A percentile compares a stretch with the other conserved stretches of the same genome.
phyloP scores from a whole-genome alignment of 805 yeast species.

The Yarrowia sp. region DNA sequence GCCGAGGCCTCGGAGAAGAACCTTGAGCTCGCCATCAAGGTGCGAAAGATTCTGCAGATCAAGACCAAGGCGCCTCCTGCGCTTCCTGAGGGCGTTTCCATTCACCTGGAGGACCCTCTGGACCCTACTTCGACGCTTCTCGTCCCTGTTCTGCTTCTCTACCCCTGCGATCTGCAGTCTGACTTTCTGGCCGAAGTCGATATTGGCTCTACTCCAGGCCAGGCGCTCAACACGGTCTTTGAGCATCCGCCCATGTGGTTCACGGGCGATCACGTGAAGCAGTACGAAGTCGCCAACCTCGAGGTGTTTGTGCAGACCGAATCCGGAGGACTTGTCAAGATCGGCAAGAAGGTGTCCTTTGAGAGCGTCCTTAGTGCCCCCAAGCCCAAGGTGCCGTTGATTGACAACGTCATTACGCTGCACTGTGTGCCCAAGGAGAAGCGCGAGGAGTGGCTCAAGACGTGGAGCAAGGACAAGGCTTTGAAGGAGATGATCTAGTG shows the following conservation, averaged over 20 bases:
- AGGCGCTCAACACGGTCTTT: slow-evolving; percentile 57
- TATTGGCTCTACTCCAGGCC: slow-evolving; percentile 66
- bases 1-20: slow-evolving; percentile 40
- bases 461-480: slow-evolving; percentile 38
- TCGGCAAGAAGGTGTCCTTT: slow-evolving; percentile 72
- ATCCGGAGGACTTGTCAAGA: slow-evolving; percentile 79
- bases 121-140: slow-evolving; percentile 65
- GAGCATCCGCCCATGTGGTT: slow-evolving; percentile 71
- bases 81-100: slow-evolving; percentile 43
- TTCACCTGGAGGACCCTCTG: slow-evolving; percentile 34
- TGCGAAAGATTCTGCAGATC: slow-evolving; percentile 56
- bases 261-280: slow-evolving; percentile 52
- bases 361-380: slow-evolving; percentile 61
- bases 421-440: slow-evolving; percentile 77
- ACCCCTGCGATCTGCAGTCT: slow-evolving; percentile 80
- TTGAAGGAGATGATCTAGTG: not conserved
- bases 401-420: slow-evolving; percentile 68
- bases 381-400: slow-evolving; percentile 66
- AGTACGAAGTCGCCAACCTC: slow-evolving; percentile 57
- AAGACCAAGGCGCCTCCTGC: slow-evolving; percentile 56
- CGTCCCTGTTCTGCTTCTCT: slow-evolving; percentile 77
- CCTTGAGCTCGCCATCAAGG: slow-evolving; percentile 58
- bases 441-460: slow-evolving; percentile 58
- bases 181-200: slow-evolving; percentile 76
- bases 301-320: slow-evolving; percentile 80